phyloP scores from a whole-genome alignment of 1,139 yeast species.

The Diutina scorzettiae region DNA sequence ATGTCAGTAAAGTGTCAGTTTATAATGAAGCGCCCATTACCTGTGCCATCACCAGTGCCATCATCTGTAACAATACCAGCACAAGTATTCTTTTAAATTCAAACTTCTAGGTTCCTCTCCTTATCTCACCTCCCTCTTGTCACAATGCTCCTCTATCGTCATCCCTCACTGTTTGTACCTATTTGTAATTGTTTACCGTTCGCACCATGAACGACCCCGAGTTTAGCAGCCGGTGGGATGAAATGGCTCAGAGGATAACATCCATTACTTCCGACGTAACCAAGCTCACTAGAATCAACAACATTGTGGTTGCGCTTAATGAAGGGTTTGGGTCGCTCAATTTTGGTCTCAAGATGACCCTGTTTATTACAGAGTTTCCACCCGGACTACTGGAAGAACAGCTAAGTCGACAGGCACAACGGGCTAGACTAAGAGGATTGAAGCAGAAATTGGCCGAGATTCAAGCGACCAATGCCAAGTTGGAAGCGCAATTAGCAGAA shows the following conservation, averaged over 20 bases:
- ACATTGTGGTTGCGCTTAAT: conserved; percentile 40
- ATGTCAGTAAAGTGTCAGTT: too few relatives aligned
- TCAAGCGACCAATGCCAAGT: neutral
- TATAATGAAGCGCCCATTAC: too few relatives aligned
- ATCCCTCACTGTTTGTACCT: too few relatives aligned
- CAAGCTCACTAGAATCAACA: conserved; percentile 35
- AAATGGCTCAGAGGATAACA: neutral
- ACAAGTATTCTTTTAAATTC: too few relatives aligned
- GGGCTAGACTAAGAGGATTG: neutral
- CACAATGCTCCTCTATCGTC: too few relatives aligned
- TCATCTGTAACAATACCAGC: too few relatives aligned
- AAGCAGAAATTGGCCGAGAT: neutral
- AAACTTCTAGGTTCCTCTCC: too few relatives aligned
- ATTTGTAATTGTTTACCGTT: neutral
- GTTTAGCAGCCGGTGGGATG: neutral
- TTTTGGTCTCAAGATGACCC: conserved; percentile 50
- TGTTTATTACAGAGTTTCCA: conserved; percentile 45
- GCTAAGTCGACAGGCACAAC: neutral
- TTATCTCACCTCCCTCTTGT: too few relatives aligned
- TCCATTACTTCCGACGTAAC: neutral
- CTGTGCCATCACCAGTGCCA: too few relatives aligned
- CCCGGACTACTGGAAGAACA: neutral
- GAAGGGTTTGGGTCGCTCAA: conserved; percentile 52
- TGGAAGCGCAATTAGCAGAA: neutral
- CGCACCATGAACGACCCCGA: neutral